Percentiles rank a stretch among this genome's conserved stretches.
These are phyloP conservation scores for Zygotorulaspora mrakii DNA, from an alignment of 1,139 yeast species.

Conservation along the genomic window DNA sequence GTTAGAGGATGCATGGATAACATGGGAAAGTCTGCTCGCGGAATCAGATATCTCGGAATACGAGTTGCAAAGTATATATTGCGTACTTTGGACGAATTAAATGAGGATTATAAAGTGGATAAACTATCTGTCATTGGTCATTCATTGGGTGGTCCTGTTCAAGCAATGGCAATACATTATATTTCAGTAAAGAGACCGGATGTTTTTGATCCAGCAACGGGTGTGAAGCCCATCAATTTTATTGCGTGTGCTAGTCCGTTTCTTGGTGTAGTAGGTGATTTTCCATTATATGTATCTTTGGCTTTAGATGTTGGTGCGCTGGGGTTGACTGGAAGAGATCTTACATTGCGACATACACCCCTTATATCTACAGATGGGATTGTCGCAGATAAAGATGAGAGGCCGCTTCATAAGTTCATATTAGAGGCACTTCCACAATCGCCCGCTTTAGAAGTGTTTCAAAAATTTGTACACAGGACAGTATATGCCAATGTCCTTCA, in stretches of 20 bases:
- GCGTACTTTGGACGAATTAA: conserved; percentile 42
- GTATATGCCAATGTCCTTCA: conserved; percentile 55
- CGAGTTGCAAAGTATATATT: conserved; percentile 56
- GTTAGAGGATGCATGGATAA: conserved; percentile 59
- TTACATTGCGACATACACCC: conserved; percentile 44
- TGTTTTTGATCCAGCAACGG: conserved; percentile 42
- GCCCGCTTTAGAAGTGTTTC: conserved; percentile 49
- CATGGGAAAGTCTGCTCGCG: conserved; percentile 59
- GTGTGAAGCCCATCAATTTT: conserved; percentile 52
- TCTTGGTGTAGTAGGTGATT: conserved; percentile 58
- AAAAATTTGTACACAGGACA: conserved; percentile 49
- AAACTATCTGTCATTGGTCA: conserved; percentile 62
- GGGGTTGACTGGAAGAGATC: conserved; percentile 62
- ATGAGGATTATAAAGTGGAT: conserved; percentile 40
- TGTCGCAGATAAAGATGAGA: conserved; percentile 15
- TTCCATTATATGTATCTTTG: conserved; percentile 53
- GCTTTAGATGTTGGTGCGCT: conserved; percentile 61
- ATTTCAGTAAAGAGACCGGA: conserved; percentile 49
- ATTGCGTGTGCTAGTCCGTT: conserved; percentile 59
- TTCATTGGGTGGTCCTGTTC: conserved; percentile 64
- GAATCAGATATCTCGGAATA: conserved; percentile 57
- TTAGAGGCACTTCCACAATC: conserved; percentile 51
- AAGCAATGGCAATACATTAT: conserved; percentile 59
- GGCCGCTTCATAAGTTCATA: conserved; percentile 42
- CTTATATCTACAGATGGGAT: conserved; percentile 28